Conservation (phyloP, 2,329 filamentous ascomycete species). For the Rugonectria rugulosa region DNA sequence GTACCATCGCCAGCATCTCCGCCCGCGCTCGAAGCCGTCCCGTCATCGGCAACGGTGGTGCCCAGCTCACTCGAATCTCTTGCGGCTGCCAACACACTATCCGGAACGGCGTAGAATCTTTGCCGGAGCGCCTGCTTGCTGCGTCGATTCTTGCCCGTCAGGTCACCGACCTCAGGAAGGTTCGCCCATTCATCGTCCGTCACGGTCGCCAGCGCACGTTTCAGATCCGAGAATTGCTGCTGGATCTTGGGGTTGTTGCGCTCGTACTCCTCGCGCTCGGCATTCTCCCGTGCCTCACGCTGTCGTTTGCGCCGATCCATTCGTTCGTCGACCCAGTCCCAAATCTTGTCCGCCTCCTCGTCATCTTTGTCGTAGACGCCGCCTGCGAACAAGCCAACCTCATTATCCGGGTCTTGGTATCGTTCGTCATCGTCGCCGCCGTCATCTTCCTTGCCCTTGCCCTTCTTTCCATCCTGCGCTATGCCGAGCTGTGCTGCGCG, state of each 20-base stretch:
- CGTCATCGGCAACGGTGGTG: slow-evolving; percentile 87
- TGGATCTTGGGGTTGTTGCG: slow-evolving; percentile 98
- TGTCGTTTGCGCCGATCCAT: slow-evolving; percentile 91
- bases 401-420: slow-evolving; percentile 96
- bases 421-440: slow-evolving; percentile 80
- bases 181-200: slow-evolving; percentile 97
- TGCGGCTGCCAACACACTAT: slow-evolving; percentile 91
- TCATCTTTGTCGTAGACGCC: slow-evolving; percentile 98
- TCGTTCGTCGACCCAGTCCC: slow-evolving; percentile 93
- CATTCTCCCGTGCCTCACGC: slow-evolving; percentile 93
- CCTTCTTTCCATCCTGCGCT: slow-evolving; percentile 72
- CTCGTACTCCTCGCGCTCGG: slow-evolving; percentile 95
- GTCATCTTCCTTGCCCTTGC: slow-evolving; percentile 75
- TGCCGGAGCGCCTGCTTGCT: slow-evolving; percentile 83
- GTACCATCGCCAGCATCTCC: slow-evolving; percentile 75
- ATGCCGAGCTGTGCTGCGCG: slow-evolving; percentile 84
- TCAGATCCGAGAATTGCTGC: slow-evolving; percentile 95
- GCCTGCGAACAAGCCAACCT: slow-evolving; percentile 92
- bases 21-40: slow-evolving; percentile 49
- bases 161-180: slow-evolving; percentile 92
- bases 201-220: slow-evolving; percentile 85
- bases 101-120: slow-evolving; percentile 94
- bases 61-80: slow-evolving; percentile 82
- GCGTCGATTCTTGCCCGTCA: slow-evolving; percentile 92
- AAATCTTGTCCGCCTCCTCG: slow-evolving; percentile 96